Base-by-base conservation (phyloP, 352 stramenopile genomes). In the Phytophthora litchii region DNA sequence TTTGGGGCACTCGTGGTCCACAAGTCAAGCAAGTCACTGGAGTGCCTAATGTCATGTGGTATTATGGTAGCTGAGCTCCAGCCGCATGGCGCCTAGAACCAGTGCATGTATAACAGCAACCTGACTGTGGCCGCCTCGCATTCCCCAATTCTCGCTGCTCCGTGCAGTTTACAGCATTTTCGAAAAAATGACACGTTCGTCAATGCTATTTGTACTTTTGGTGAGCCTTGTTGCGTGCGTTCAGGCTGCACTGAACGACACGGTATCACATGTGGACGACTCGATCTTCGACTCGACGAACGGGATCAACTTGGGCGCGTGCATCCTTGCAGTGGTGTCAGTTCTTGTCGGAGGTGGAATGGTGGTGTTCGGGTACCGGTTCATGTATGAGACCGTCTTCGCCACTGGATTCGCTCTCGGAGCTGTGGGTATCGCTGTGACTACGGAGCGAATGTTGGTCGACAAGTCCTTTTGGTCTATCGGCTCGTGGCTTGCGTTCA, bases 401-500 rank as follows among this genome's bases (percentile, higher is more conserved):
- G 35, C 46, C 4, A 64, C 60, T 34, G 64, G 64, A 3, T 81
- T 76, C 17, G 60, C 49, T 16, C 37, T 62, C 9, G 72, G 72
- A 0, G 63, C 68, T 10, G 58, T 73, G 12, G 31, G 55, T 5
- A 57, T 70, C 11, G 65, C 63, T 14, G 57, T 75, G 35, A 57
- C 73, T 6, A 38, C 66, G 7, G 60, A 79, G 17, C 31, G 58
- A 4, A 72, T 72, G 55, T 64, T 83, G 19, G 57, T 54, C 9
- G 51, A 56, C 47, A 61, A 71, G 42, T 67, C 60, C 0, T 76
- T 62, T 40, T 42, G 64, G 48, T 41, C 14, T 0, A 51, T 70
- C 4, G 69, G 60, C 9, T 67, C 66, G 1, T 82, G 73, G 73
- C 40, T 74, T 35, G 64, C 56, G 7, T 80, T 82, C 58, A 49